These are phyloP conservation scores for Scedosporium dehoogii DNA, from an alignment of 2,329 filamentous ascomycete genomes.

Conservation along the genomic window DNA sequence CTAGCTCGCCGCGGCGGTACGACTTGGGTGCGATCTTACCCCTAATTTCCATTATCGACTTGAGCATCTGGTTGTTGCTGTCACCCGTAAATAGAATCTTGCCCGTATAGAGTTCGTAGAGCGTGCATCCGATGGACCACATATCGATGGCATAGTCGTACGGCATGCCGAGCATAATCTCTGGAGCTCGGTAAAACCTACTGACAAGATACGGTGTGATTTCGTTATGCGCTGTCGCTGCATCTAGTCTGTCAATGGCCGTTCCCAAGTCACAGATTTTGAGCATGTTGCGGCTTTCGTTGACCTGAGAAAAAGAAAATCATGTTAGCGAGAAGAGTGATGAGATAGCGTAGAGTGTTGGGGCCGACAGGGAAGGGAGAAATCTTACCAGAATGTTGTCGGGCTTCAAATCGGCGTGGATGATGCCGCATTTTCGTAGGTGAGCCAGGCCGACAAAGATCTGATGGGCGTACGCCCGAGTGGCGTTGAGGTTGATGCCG, in stretches of 20 bases:
- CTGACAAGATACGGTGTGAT: slow-evolving; percentile 93
- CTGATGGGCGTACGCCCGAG: slow-evolving; percentile 83
- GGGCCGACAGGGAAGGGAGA: background rate
- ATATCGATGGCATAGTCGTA: slow-evolving; percentile 93
- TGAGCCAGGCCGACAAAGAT: slow-evolving; percentile 85
- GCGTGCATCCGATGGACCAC: slow-evolving; percentile 95
- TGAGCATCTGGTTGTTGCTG: slow-evolving; percentile 98
- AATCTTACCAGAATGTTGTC: slow-evolving; percentile 78
- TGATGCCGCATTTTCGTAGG: slow-evolving; percentile 82
- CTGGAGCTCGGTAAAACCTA: slow-evolving; percentile 92
- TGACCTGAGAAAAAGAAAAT: slow-evolving; percentile 40
- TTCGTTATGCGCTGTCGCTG: slow-evolving; percentile 61
- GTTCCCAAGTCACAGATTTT: slow-evolving; percentile 97
- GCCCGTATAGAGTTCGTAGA: slow-evolving; percentile 95
- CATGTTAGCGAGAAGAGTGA: slow-evolving; percentile 13
- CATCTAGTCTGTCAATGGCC: slow-evolving; percentile 81
- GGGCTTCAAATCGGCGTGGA: slow-evolving; percentile 94
- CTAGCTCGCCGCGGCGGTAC: slow-evolving; percentile 70
- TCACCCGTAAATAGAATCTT: slow-evolving; percentile 93
- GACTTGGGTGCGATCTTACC: slow-evolving; percentile 87
- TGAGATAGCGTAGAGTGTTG: background rate
- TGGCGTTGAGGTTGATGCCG: slow-evolving; percentile 80
- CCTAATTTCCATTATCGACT: slow-evolving; percentile 89
- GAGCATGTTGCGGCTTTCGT: slow-evolving; percentile 70
- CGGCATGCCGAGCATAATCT: slow-evolving; percentile 93